Evolutionary conservation across 139 green algal genomes (phyloP), one percentile per base, ranked within the genome.

Genomic region (Deuterostichococcus epilithicus): DNA sequence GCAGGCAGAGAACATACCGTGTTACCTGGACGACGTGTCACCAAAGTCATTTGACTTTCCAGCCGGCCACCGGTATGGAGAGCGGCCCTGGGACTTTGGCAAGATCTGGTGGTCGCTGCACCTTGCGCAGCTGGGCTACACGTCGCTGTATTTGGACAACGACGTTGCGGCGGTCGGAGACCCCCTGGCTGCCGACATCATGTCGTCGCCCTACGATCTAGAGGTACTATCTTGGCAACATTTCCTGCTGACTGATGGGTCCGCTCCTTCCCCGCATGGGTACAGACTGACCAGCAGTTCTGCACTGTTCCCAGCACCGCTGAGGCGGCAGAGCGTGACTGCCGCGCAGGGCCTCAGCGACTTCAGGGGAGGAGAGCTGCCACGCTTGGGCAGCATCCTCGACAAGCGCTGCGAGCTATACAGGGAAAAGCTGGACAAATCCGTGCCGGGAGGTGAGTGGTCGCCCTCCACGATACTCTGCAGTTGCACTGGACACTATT

Each of bases 281-380:
- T n/a, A n/a, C n/a, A n/a, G n/a, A n/a, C n/a, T n/a, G n/a, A n/a
- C n/a, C n/a, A n/a, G n/a, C n/a, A n/a, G n/a, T n/a, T n/a, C n/a
- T n/a, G n/a, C n/a, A n/a, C n/a, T n/a, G n/a, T n/a, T n/a, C n/a
- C n/a, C n/a, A n/a, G n/a, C n/a, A n/a, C n/a, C n/a, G n/a, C n/a
- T n/a, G n/a, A n/a, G n/a, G n/a, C n/a, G n/a, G n/a, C n/a, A n/a
- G n/a, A n/a, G n/a, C 42, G 42, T 52, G 42, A 13, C 42, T 52
- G 42, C 42, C 42, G 42, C 42, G 35, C 73, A 78, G 44, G 73
- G 73, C 36, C 73, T 78, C 37, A 59, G 42, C 26, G 73, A 78
- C 65, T 78, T 52, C 20, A 6, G 26, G 32, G 59, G 25, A 26
- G 32, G 6, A 59, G 32, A 68, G 34, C 3, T 68, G 32, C 58